A percentile compares a stretch with the other conserved stretches of the same genome.
Conservation (phyloP, 1,139 yeast species). For the Suhomyces atakaporum region DNA sequence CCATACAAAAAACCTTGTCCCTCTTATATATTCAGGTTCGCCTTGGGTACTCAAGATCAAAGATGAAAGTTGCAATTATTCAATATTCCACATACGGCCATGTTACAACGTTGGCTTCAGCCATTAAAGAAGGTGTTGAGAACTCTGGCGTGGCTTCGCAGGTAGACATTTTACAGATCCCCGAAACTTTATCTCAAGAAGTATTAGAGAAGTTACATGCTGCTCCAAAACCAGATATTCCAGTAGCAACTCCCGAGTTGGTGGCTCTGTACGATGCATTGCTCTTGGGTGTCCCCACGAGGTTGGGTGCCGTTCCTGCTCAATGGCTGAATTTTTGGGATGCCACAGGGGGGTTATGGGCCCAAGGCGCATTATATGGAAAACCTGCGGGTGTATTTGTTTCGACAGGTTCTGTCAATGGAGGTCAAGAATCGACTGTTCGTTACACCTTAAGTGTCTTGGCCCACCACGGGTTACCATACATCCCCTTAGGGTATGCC, state of each 20-base stretch:
- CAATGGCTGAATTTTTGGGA: slow-evolving; percentile 50
- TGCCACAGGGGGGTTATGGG: slow-evolving; percentile 53
- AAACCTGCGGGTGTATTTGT: slow-evolving; percentile 51
- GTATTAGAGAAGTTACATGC: slow-evolving; percentile 44
- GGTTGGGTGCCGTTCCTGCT: slow-evolving; percentile 51
- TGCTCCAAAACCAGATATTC: slow-evolving; percentile 41
- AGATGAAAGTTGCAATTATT: slow-evolving; percentile 51
- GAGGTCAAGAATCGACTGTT: slow-evolving; percentile 51
- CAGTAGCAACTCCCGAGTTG: slow-evolving; percentile 42
- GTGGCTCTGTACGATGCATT: slow-evolving; percentile 48
- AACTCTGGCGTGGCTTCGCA: slow-evolving; percentile 32
- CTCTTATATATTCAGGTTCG: neutral
- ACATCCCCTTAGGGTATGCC: slow-evolving; percentile 51
- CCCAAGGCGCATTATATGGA: slow-evolving; percentile 47
- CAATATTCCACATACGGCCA: slow-evolving; percentile 69
- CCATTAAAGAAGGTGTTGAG: slow-evolving; percentile 42
- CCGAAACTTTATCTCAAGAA: slow-evolving; percentile 51
- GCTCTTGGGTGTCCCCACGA: slow-evolving; percentile 53
- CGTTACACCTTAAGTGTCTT: slow-evolving; percentile 37
- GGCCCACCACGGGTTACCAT: slow-evolving; percentile 54
- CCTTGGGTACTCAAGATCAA: too few relatives aligned
- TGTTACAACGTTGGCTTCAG: slow-evolving; percentile 49
- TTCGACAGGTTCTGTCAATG: slow-evolving; percentile 48
- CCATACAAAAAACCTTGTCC: too few relatives aligned
- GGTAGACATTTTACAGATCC: slow-evolving; percentile 46